Evolutionary conservation across 192 early-diverging fungal species (phyloP).

Genomic region (Backusella liffmaniae): DNA sequence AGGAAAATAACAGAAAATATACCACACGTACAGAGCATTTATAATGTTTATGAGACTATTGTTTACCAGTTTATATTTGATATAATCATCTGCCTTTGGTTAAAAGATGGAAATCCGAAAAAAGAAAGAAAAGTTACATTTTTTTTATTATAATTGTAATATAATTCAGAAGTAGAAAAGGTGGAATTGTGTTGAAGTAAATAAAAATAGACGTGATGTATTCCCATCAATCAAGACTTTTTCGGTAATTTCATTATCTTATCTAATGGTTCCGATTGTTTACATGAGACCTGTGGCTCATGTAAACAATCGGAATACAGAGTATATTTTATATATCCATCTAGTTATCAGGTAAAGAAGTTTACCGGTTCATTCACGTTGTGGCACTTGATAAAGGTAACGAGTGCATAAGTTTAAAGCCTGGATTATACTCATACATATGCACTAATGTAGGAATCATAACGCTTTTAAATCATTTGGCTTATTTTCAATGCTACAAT

Average conservation of each 20-base stretch:
- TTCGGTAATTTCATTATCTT: slow-evolving; percentile 5
- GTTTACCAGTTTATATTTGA: not conserved
- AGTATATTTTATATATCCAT: not conserved
- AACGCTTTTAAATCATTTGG: not conserved
- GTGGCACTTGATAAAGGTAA: not conserved
- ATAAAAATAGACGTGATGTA: not conserved
- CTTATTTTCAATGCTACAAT: not conserved
- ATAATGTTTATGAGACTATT: not conserved
- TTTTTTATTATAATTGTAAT: not conserved
- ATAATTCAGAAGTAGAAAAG: not conserved
- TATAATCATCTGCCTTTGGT: not conserved
- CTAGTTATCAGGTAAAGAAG: not conserved
- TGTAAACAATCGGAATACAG: not conserved
- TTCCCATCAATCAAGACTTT: not conserved
- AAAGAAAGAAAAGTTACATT: not conserved
- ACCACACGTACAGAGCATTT: not conserved
- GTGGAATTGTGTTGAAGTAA: not conserved
- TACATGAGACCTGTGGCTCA: not conserved
- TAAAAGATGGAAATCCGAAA: not conserved
- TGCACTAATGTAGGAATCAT: not conserved
- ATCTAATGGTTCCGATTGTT: not conserved
- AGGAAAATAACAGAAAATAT: not conserved
- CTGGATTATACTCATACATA: not conserved
- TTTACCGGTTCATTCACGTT: not conserved
- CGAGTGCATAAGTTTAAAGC: not conserved